Base-by-base conservation (phyloP, 148 eudicot genomes). In the Vaccinium myrtillus region DNA sequence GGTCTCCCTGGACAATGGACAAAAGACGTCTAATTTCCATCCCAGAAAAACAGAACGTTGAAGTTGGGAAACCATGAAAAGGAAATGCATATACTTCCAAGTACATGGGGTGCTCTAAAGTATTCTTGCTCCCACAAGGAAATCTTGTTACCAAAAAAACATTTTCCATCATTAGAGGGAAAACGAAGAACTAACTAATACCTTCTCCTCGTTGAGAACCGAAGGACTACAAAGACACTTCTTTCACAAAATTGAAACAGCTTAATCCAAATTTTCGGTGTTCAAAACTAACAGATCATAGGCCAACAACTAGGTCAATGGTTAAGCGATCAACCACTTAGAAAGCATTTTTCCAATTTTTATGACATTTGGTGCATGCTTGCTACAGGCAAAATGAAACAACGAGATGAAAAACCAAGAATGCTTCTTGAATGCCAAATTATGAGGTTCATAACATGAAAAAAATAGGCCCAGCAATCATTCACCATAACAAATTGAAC, bases 201-300 rank as follows among this genome's bases (percentile, higher is more conserved):
- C 51, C 53, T 18, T 39, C 43, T 56, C 71, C 71, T 39, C 11
- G 14, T 58, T 18, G 53, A 39, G 30, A 58, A 58, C 39, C 71
- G 8, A 32, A 39, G 19, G n/a, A 36, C 82, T 23, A 43, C 46
- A 56, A 56, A 43, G 46, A 58, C 46, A 21, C 27, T 58, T 46
- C 14, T 80, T n/a, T 65, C n/a, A 65, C 46, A 58, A 80, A 85
- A n/a, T 0, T 18, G 16, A 79, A 59, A 43, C 46, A 83, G 76
- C 85, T 25, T 1, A 11, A 56, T 67, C 23, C 36, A 87, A 39
- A 43, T 43, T 85, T 36, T 18, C 2, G 21, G 15, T 12, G 74
- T 58, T n/a, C 27, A 5, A 79, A 56, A 69, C 75, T 69, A 76
- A 39, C 25, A 19, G 65, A 76, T 6, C 71, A 25, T 30, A 65